Evolutionary conservation across 768 basidiomycete species (phyloP).

Genomic region (Hortiboletus campestris): DNA sequence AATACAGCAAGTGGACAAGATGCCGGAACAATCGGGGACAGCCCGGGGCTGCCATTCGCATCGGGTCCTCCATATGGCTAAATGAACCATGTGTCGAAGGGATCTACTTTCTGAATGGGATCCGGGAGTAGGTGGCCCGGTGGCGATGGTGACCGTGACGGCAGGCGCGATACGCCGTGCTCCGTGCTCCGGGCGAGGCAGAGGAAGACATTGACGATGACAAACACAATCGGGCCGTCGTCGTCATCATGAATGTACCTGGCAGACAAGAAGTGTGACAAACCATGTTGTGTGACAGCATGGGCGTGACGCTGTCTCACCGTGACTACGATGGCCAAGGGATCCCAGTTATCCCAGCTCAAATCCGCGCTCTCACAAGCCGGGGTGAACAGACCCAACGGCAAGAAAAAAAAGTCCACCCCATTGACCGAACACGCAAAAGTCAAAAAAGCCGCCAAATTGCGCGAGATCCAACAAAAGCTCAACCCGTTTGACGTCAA

Average conservation of each 20-base stretch:
- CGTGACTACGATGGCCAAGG: constrained; percentile 45
- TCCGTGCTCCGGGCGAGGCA: not conserved
- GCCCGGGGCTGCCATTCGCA: not conserved
- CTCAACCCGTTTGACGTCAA: constrained; percentile 95
- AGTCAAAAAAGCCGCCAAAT: constrained; percentile 74
- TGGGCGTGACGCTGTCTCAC: not conserved
- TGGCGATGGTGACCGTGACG: not conserved
- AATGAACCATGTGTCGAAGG: not conserved
- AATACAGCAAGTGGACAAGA: not conserved
- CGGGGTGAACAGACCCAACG: constrained; percentile 64
- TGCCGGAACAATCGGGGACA: not conserved
- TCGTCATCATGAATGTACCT: no score
- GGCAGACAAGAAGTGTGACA: constrained; percentile 1
- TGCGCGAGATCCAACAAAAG: constrained; percentile 79
- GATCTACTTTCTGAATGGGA: constrained; percentile 1
- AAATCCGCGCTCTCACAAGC: constrained; percentile 80
- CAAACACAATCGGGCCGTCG: no score
- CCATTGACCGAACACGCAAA: constrained; percentile 69
- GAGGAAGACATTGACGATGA: no score
- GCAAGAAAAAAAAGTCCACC: constrained; percentile 67
- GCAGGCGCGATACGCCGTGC: not conserved
- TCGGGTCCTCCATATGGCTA: not conserved
- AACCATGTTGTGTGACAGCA: not conserved
- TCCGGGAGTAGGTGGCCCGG: not conserved
- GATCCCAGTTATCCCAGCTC: constrained; percentile 89